Base-by-base conservation (phyloP, 495 filamentous ascomycete genomes). In the Bacidia gigantensis region DNA sequence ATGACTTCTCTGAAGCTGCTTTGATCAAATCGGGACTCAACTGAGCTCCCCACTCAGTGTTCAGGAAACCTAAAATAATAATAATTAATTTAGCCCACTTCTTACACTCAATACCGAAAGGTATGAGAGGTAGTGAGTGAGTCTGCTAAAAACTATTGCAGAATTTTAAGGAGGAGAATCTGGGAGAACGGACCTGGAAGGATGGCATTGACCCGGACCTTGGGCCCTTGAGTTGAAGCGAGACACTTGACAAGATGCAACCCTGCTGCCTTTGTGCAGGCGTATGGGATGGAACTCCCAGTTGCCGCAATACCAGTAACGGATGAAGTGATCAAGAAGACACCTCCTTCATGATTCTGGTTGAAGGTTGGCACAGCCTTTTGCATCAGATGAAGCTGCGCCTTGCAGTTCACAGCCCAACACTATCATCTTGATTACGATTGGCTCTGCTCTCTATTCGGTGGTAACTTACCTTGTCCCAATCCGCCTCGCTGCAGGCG, bases 241-340 rank as follows among this genome's bases (percentile, higher is more conserved):
- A 87, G 70, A 56, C 81, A 82, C 55, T 81, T 82, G 74, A 87
- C 81, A 40, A 87, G 64, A 56, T 87, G 84, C 42, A 89, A 59
- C 22, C 76, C 77, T 68, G 24, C 81, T 44, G 81, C 76, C 59
- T 86, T 86, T 20, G 78, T 77, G 23, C 84, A 76, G 11, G 74
- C 70, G 59, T 86, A 85, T 11, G 82, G 70, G 72, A 86, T 70
- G 32, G 74, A 77, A 58, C 74, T 79, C 9, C 82, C 82, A 43
- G 53, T 58, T 35, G 69, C 60, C 12, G 61, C 53, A 46, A 73
- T 58, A 25, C 72, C 77, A 18, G 83, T 83, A 40, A 77, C 70
- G 1, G 79, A 82, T 3, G 80, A 80, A 7, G 84, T 86, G 50
- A 84, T 72, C 35, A 89, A 68, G 50, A 86, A 77, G 0, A 72